Percentiles rank a stretch among this genome's conserved stretches.
phyloP scores from a whole-genome alignment of 2,329 filamentous ascomycete genomes.

The Canariomyces notabilis region DNA sequence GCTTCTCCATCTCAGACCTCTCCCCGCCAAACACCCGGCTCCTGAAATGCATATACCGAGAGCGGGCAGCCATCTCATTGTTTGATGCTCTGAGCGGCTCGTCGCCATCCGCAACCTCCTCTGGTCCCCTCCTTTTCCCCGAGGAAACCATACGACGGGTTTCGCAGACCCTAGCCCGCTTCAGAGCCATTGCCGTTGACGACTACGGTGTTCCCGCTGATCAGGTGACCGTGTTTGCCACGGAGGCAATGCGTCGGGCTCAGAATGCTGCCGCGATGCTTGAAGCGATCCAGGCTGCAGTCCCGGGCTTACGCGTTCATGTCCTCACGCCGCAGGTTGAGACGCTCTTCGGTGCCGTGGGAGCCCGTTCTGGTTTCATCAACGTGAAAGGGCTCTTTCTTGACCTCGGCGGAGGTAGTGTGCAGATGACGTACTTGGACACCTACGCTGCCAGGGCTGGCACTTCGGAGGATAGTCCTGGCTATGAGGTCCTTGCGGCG shows the following conservation, averaged over 20 bases:
- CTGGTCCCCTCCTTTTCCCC: conserved; percentile 39
- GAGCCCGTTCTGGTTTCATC: conserved; percentile 69
- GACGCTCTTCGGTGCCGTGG: conserved; percentile 76
- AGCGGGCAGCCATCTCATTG: conserved; percentile 75
- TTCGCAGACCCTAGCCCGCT: conserved; percentile 60
- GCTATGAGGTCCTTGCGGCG: conserved; percentile 51
- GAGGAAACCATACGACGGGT: conserved; percentile 59
- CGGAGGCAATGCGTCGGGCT: conserved; percentile 81
- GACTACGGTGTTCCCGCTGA: conserved; percentile 60
- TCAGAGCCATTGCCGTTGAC: conserved; percentile 60
- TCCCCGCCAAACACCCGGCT: conserved; percentile 65
- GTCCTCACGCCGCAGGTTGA: conserved; percentile 76
- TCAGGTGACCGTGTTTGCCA: conserved; percentile 74
- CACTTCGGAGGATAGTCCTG: conserved; percentile 7
- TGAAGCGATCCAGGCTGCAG: conserved; percentile 54
- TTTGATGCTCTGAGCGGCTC: conserved; percentile 70
- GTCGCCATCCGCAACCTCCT: conserved; percentile 27
- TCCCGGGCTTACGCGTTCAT: conserved; percentile 61
- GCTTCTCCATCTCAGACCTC: conserved; percentile 85
- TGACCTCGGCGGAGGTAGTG: conserved; percentile 73
- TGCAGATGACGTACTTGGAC: conserved; percentile 61
- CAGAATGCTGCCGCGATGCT: conserved; percentile 67
- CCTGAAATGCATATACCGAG: conserved; percentile 70
- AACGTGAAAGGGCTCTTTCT: conserved; percentile 72
- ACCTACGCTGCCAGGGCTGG: conserved; percentile 31